Percentiles rank a stretch among this genome's conserved stretches.
phyloP scores from a whole-genome alignment of 2,329 filamentous ascomycete genomes.

The Macrophomina phaseolina region DNA sequence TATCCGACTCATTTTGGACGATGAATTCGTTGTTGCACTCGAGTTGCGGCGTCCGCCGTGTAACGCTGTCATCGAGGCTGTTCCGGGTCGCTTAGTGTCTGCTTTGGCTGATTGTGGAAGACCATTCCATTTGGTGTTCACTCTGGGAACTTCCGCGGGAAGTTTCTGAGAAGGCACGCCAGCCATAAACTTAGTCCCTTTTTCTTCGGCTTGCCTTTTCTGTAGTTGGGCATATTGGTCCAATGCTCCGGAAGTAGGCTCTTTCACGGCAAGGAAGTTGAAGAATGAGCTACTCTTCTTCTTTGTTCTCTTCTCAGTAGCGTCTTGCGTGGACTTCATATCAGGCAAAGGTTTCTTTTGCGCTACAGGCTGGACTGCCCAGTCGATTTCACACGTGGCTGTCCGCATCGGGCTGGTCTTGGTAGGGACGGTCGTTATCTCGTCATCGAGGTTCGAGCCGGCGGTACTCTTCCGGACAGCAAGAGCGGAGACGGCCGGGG shows the following conservation, averaged over 20 bases:
- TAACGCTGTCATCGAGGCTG: neutral
- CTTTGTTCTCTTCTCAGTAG: neutral
- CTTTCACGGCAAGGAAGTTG: slow-evolving; percentile 55
- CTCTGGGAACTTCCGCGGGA: slow-evolving; percentile 56
- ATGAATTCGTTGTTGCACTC: neutral
- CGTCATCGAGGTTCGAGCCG: neutral
- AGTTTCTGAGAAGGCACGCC: slow-evolving; percentile 53
- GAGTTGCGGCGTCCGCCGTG: slow-evolving; percentile 11
- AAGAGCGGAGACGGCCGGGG: neutral
- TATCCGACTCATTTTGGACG: slow-evolving; percentile 6
- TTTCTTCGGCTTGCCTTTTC: slow-evolving; percentile 33
- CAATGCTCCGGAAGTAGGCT: slow-evolving; percentile 55
- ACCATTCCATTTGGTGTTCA: slow-evolving; percentile 62
- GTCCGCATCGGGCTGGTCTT: neutral
- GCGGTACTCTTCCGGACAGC: neutral
- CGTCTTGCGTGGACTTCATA: neutral
- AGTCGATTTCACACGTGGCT: slow-evolving; percentile 8
- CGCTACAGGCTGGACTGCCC: neutral
- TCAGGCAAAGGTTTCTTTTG: neutral
- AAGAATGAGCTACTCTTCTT: slow-evolving; percentile 45
- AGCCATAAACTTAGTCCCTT: slow-evolving; percentile 37
- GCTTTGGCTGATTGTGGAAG: slow-evolving; percentile 49
- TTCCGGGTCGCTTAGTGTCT: neutral
- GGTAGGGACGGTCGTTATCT: slow-evolving; percentile 9
- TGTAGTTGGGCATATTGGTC: slow-evolving; percentile 53